Evolutionary conservation across 257 asterid species (phyloP), one percentile per base, ranked within the genome.

Genomic region (Nicotiana paniculata): DNA sequence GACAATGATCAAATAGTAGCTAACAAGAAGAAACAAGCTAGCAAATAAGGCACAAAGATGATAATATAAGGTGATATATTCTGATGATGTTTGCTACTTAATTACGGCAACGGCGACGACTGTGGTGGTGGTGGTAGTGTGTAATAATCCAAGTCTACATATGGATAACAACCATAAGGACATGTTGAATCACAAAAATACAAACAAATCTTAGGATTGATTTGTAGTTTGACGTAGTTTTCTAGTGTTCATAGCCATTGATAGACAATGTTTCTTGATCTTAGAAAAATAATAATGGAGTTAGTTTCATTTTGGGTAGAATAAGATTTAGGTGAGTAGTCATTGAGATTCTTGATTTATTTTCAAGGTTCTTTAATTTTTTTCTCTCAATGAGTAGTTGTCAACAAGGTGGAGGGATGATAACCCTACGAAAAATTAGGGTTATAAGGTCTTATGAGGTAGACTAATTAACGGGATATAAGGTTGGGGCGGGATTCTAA

Each of bases 1-100:
- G 28, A 81, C 82, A 17, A 63, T 37, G 39, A 88, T 18, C 12
- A 88, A 43, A 53, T 86, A 86, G 77, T 63, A 86, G 82, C 66
- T 55, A 63, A 86, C 16, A 57, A 86, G 58, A 77, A 88, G 66
- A 62, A 83, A 74, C 37, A 82, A 68, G 12, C 82, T 74, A 63
- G 63, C 87, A 43, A 88, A 48, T 37, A 86, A 59, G 5, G 84
- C 84, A 18, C 83, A 39, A 81, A 46, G 58, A 86, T 84, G 24
- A 85, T 82, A 6, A 75, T 30, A 17, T 69, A 35, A 61, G 85
- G 77, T 17, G 89, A 64, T n/a, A 82, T 35, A 11, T 77, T 76
- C n/a, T 32, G 77, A 30, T 77, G 65, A 11, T 59, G 62, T 37
- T 62, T 63, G 26, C 64, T n/a, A 1, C 18, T 26, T 13, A 64